A percentile compares a stretch with the other conserved stretches of the same genome.
Conservation (phyloP, 495 filamentous ascomycete genomes). For the Tuber borchii region DNA sequence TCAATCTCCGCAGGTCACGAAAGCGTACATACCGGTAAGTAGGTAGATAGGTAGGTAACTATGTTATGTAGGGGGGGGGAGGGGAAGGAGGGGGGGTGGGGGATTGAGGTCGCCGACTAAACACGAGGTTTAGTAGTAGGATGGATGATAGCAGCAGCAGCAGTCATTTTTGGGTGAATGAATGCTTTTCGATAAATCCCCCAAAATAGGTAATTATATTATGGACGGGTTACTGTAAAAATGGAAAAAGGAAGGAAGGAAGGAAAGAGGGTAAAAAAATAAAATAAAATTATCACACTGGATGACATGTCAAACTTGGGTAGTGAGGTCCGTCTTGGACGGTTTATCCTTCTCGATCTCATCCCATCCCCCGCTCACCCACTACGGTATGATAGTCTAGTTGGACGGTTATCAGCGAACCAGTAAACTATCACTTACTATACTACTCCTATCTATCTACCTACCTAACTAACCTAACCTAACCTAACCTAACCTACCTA, state of each 20-base stretch:
- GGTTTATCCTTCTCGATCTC: no score
- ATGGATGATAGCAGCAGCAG: no score
- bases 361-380: no score
- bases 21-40: not conserved
- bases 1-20: not conserved
- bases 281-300: not conserved
- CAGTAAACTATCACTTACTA: not conserved
- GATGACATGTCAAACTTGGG: not conserved
- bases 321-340: not conserved
- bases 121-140: not conserved
- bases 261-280: not conserved
- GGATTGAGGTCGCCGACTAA: not conserved
- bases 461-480: no score
- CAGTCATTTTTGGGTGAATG: not conserved
- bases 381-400: no score
- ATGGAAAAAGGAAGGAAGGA: not conserved
- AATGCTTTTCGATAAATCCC: not conserved
- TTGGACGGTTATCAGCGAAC: no score
- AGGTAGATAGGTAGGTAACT: no score
- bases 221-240: not conserved
- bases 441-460: not conserved
- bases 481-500: no score
- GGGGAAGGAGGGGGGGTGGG: not conserved
- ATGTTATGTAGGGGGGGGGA: not conserved
- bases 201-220: not conserved